Evolutionary conservation across 768 basidiomycete genomes (phyloP).

Genomic region (Tulasnella sp.): DNA sequence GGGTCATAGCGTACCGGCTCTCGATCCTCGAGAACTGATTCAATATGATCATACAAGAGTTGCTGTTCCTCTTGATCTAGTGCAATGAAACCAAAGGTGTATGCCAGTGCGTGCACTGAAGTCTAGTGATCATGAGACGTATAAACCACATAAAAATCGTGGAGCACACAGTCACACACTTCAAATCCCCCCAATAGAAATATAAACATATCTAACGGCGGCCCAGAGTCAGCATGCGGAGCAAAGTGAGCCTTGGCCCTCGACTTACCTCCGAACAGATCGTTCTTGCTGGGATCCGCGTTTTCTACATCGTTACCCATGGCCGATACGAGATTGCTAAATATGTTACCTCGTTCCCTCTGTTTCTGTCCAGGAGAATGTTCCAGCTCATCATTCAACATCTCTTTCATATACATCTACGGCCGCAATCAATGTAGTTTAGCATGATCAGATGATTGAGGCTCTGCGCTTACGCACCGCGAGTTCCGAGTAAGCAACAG

Average conservation of each 20-base stretch:
- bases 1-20: neutral
- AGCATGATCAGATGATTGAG: neutral
- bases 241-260: neutral
- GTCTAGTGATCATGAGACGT: neutral
- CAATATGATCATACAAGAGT: conserved; percentile 3
- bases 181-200: conserved; percentile 7
- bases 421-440: neutral
- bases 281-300: neutral
- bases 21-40: neutral
- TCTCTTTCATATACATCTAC: conserved; percentile 13
- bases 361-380: neutral
- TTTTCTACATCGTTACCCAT: neutral
- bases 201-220: neutral
- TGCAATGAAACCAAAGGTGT: conserved; percentile 1
- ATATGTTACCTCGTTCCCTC: neutral
- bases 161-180: neutral
- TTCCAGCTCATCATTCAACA: conserved; percentile 2
- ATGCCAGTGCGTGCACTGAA: conserved; percentile 8
- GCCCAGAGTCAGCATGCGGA: neutral
- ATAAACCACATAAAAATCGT: neutral
- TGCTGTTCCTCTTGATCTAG: conserved; percentile 7
- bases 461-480: neutral
- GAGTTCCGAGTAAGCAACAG: neutral
- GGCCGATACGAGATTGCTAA: neutral
- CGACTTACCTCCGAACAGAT: neutral